Percentiles rank a stretch among this genome's conserved stretches.
Conservation (phyloP, 2,329 filamentous ascomycete species). For the Diaporthe sp. region DNA sequence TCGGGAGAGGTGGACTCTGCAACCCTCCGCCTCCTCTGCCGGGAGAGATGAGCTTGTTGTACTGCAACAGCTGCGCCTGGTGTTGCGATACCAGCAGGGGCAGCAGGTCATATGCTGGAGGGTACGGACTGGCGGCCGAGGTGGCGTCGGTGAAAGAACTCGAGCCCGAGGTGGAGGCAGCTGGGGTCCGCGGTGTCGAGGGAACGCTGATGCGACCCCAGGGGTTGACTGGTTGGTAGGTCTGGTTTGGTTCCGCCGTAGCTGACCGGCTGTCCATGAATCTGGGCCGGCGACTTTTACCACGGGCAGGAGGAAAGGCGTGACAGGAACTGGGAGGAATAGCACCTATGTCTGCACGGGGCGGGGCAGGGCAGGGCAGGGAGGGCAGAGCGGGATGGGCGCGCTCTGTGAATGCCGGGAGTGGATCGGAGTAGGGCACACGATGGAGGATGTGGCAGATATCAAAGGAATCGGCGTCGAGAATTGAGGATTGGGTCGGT, state of each 20-base stretch:
- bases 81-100: slow-evolving; percentile 72
- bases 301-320: slow-evolving; percentile 29
- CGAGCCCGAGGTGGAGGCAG: slow-evolving; percentile 50
- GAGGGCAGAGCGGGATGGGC: not conserved
- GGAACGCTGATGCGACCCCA: slow-evolving; percentile 54
- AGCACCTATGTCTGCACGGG: slow-evolving; percentile 11
- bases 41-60: slow-evolving; percentile 75
- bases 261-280: slow-evolving; percentile 67
- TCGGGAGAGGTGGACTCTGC: slow-evolving; percentile 68
- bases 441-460: slow-evolving; percentile 19
- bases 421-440: slow-evolving; percentile 24
- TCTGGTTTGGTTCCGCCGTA: slow-evolving; percentile 63
- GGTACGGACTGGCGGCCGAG: slow-evolving; percentile 42
- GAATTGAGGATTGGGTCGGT: slow-evolving; percentile 16
- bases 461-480: slow-evolving; percentile 26
- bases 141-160: slow-evolving; percentile 49
- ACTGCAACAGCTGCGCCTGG: slow-evolving; percentile 73
- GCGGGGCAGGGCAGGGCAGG: not conserved
- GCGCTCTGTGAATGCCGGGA: slow-evolving; percentile 21
- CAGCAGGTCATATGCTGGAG: slow-evolving; percentile 64
- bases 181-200: slow-evolving; percentile 50
- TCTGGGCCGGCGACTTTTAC: slow-evolving; percentile 43
- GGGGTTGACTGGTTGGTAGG: slow-evolving; percentile 57
- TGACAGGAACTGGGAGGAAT: slow-evolving; percentile 23
- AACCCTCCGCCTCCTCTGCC: slow-evolving; percentile 66